Conservation (phyloP, 768 basidiomycete genomes). For the Hypholoma sublateritium region DNA sequence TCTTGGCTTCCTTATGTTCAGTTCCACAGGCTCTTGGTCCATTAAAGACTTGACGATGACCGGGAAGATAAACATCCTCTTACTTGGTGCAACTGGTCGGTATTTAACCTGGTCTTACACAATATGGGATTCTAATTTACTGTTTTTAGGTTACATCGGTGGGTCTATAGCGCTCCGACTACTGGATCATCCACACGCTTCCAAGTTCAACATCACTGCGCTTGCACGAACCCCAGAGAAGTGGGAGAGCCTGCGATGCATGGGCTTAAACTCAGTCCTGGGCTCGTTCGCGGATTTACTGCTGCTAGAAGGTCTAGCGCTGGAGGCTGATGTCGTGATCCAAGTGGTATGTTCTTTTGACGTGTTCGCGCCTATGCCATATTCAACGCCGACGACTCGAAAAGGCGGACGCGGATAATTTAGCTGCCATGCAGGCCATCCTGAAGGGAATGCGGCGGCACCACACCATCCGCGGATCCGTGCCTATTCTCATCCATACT, state of each 20-base stretch:
- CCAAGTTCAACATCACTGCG: constrained; percentile 38
- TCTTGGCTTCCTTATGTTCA: too few species aligned
- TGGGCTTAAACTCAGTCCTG: constrained; percentile 36
- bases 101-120: not conserved
- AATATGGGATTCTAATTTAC: not conserved
- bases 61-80: not conserved
- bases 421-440: constrained; percentile 42
- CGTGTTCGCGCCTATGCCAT: not conserved
- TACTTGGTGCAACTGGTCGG: constrained; percentile 3
- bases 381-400: not conserved
- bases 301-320: constrained; percentile 42
- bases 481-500: constrained; percentile 59
- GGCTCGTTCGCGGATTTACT: constrained; percentile 46
- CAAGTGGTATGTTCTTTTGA: constrained; percentile 29
- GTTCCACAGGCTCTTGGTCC: too few species aligned
- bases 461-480: constrained; percentile 37
- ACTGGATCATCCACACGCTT: constrained; percentile 32
- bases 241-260: constrained; percentile 35
- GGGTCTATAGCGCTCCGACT: constrained; percentile 44
- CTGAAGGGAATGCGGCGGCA: constrained; percentile 53
- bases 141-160: constrained; percentile 44
- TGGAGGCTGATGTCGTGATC: constrained; percentile 44
- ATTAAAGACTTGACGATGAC: not conserved
- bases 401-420: constrained; percentile 40
- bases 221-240: constrained; percentile 47